Evolutionary conservation across 2,329 filamentous ascomycete species (phyloP).

Genomic region (Xylaria sp.): DNA sequence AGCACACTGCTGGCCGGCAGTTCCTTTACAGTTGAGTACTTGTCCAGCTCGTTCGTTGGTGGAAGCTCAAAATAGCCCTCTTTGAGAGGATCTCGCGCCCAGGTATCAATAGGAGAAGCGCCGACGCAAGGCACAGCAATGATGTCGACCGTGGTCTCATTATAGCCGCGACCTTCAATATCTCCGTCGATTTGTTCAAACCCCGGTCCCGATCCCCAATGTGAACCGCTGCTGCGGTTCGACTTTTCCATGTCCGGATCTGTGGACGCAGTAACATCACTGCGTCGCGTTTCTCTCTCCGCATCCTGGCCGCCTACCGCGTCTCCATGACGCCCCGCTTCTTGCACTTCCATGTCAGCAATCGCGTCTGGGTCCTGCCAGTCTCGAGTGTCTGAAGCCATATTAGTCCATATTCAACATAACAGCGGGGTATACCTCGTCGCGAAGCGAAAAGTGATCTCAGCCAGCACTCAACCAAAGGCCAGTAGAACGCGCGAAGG

Average conservation of each 20-base stretch:
- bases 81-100: conserved; percentile 62
- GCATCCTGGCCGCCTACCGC: neutral
- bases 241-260: conserved; percentile 40
- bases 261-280: conserved; percentile 26
- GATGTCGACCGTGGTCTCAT: conserved; percentile 65
- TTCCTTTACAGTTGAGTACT: conserved; percentile 48
- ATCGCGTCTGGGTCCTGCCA: conserved; percentile 4
- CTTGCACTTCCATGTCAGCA: conserved; percentile 30
- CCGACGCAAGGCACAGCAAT: conserved; percentile 66
- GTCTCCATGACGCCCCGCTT: neutral
- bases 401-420: conserved; percentile 20
- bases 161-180: conserved; percentile 57
- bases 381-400: conserved; percentile 9
- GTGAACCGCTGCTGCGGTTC: conserved; percentile 44
- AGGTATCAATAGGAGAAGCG: conserved; percentile 63
- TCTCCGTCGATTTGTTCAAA: conserved; percentile 58
- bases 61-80: conserved; percentile 59
- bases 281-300: conserved; percentile 22
- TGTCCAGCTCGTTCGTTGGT: conserved; percentile 38
- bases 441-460: neutral
- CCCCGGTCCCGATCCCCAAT: conserved; percentile 51
- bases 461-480: neutral
- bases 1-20: conserved; percentile 49
- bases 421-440: neutral
- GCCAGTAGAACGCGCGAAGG: neutral